phyloP scores from a whole-genome alignment of 768 basidiomycete species.

The Tylopilus vinaceipallidus region DNA sequence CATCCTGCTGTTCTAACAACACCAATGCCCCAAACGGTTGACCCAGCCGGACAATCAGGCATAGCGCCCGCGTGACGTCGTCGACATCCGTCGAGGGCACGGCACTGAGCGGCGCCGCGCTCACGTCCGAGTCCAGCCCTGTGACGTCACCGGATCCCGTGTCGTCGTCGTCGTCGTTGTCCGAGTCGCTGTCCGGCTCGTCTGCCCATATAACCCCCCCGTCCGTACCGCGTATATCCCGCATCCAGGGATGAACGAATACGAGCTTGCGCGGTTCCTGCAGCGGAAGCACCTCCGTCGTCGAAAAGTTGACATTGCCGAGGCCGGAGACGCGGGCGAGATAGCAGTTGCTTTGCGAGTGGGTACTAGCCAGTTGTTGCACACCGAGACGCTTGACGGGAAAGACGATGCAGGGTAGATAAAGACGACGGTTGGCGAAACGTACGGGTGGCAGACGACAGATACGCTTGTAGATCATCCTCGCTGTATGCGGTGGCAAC shows the following conservation, averaged over 20 bases:
- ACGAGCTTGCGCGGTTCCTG: not conserved
- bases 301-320: constrained; percentile 3
- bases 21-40: too few species aligned
- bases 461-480: not conserved
- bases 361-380: not conserved
- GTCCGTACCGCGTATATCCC: constrained; percentile 1
- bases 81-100: too few species aligned
- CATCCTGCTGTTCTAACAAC: too few species aligned
- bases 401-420: constrained; percentile 2
- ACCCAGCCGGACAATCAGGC: too few species aligned
- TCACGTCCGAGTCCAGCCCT: too few species aligned
- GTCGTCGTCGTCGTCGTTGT: too few species aligned
- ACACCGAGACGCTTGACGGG: not conserved
- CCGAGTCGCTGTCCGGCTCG: too few species aligned
- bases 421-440: not conserved
- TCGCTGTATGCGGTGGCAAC: not conserved
- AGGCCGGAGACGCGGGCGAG: constrained; percentile 1
- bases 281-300: not conserved
- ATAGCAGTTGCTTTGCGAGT: not conserved
- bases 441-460: not conserved
- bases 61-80: too few species aligned
- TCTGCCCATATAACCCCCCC: too few species aligned
- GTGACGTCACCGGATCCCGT: too few species aligned
- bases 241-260: constrained; percentile 15
- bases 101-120: too few species aligned